These are phyloP conservation scores for Tremellales sp. DNA, from an alignment of 1,284 basidiomycete species.

Conservation along the genomic window DNA sequence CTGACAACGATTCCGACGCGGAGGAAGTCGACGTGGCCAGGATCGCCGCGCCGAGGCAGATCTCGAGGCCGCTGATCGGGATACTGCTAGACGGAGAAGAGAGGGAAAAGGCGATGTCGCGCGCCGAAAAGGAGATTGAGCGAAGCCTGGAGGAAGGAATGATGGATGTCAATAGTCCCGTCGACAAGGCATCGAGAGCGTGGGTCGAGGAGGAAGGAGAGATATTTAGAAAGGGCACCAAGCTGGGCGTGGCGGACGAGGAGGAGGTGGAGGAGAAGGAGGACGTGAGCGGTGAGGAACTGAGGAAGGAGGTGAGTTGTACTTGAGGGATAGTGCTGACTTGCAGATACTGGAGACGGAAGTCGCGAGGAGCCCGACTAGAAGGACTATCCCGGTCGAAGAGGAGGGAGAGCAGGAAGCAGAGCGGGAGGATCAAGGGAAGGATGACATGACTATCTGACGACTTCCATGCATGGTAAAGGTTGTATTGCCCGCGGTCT, in stretches of 20 bases:
- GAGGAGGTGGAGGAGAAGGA: conserved; percentile 59
- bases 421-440: conserved; percentile 8
- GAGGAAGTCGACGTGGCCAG: conserved; percentile 47
- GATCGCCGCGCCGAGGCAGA: conserved; percentile 5
- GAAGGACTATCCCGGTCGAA: conserved; percentile 23
- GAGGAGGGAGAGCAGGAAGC: conserved; percentile 13
- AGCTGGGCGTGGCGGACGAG: conserved; percentile 78
- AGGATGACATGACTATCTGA: no score
- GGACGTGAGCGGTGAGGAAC: conserved; percentile 60
- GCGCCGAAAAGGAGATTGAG: background rate
- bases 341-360: conserved; percentile 43
- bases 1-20: conserved; percentile 60
- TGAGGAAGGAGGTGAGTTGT: conserved; percentile 70
- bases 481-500: no score
- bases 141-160: conserved; percentile 1
- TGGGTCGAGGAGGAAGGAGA: conserved; percentile 88
- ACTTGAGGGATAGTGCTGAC: conserved; percentile 4
- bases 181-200: conserved; percentile 54
- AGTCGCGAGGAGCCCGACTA: conserved; percentile 41
- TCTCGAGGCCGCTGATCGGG: background rate
- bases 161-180: conserved; percentile 16
- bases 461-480: no score
- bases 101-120: conserved; percentile 2
- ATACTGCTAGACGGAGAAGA: background rate
- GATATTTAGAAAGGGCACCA: conserved; percentile 82